Base-by-base conservation (phyloP, 352 stramenopile genomes). In the Plasmopara halstedii region DNA sequence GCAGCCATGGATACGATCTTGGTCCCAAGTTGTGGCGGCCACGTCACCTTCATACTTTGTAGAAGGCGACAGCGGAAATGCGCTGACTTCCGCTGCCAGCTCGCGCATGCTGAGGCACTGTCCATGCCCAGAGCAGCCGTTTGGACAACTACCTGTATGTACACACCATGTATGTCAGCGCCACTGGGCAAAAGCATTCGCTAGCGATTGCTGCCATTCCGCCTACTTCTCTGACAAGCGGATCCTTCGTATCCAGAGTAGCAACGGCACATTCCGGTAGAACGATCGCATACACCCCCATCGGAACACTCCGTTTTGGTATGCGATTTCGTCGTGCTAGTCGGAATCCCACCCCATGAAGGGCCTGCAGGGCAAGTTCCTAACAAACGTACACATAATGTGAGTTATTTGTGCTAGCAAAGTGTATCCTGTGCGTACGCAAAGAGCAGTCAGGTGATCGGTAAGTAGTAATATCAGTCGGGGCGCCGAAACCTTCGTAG, bases 401-500 rank as follows among this genome's bases (percentile, higher is more conserved):
- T 40, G n/a, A 38, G 48, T 22, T 52, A 29, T 4, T 29, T 29
- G 25, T 10, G 11, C 7, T 29, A 29, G 3, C 25, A 29, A 29
- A 29, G 25, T 2, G 11, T 29, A 11, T 6, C 1, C 34, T 23
- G 15, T 15, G 22, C 42, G 29, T 63, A 73, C 84, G 79, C 38
- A 67, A 46, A 1, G 78, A 95, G 55, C 88, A 97, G 55, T 97
- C 86, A 1, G 85, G 78, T 1, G 80, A 62, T 22, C 72, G 69
- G 62, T 94, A 95, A 29, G 61, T 41, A 9, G 80, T 57, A 42
- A 96, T 50, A 53, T 97, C 88, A 23, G 75, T 74, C 41, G 70
- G 50, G 13, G 83, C 73, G 21, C 90, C 90, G 38, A 70, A 97
- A 15, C 87, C 88, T 42, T 95, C 78, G 41, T 73, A 89, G 70